Conservation (phyloP, 495 filamentous ascomycete species). For the Glarea lozoyensis region DNA sequence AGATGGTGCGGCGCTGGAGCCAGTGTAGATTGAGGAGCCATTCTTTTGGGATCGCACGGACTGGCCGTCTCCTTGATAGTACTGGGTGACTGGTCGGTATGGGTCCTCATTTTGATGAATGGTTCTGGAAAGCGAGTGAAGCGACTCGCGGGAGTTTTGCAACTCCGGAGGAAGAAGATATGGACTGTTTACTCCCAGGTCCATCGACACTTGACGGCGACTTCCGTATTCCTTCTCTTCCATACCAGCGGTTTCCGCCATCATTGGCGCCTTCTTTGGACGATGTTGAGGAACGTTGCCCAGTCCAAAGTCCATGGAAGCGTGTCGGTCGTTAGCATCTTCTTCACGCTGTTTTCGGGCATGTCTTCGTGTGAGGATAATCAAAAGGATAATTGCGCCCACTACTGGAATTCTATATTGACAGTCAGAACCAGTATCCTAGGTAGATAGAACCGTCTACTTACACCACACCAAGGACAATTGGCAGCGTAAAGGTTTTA, state of each 20-base stretch:
- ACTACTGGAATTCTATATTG: slow-evolving; percentile 64
- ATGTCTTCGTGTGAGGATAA: slow-evolving; percentile 72
- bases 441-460: slow-evolving; percentile 25
- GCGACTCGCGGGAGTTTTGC: slow-evolving; percentile 70
- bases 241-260: slow-evolving; percentile 29
- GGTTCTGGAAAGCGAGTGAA: slow-evolving; percentile 73
- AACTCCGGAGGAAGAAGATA: slow-evolving; percentile 83
- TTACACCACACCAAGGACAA: slow-evolving; percentile 76
- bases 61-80: slow-evolving; percentile 45
- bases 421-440: slow-evolving; percentile 20
- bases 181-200: slow-evolving; percentile 71
- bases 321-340: slow-evolving; percentile 81
- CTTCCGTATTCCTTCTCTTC: slow-evolving; percentile 46
- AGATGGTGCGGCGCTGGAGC: slow-evolving; percentile 30
- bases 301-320: slow-evolving; percentile 89
- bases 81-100: slow-evolving; percentile 63
- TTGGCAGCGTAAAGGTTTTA: slow-evolving; percentile 56
- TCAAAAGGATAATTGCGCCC: slow-evolving; percentile 53
- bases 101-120: slow-evolving; percentile 67
- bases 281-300: slow-evolving; percentile 34
- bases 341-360: slow-evolving; percentile 64
- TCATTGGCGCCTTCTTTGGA: slow-evolving; percentile 17
- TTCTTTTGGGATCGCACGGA: slow-evolving; percentile 48
- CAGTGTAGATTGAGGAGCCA: slow-evolving; percentile 53
- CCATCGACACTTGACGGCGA: slow-evolving; percentile 69